phyloP scores from a whole-genome alignment of 208 protist species.

The Trypanosoma lewisi region DNA sequence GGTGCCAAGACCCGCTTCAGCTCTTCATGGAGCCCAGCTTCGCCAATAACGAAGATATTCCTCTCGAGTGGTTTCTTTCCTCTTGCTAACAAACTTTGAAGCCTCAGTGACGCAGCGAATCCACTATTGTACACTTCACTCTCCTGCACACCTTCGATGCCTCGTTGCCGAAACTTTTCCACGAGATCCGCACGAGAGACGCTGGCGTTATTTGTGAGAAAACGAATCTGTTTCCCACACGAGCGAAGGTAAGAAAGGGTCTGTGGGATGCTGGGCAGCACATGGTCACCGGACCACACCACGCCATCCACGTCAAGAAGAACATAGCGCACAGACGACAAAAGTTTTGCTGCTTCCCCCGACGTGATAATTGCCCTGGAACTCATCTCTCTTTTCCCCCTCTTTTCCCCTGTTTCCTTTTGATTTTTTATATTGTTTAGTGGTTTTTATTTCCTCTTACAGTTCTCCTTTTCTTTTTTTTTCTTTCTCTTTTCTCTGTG shows the following conservation, averaged over 20 bases:
- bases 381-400: neutral
- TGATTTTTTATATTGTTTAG: too few relatives aligned
- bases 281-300: constrained; percentile 47
- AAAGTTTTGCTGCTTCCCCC: constrained; percentile 27
- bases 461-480: neutral
- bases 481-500: neutral
- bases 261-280: constrained; percentile 45
- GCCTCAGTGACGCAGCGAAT: constrained; percentile 49
- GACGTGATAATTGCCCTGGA: constrained; percentile 5
- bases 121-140: constrained; percentile 70
- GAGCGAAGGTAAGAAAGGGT: constrained; percentile 54
- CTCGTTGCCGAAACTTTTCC: constrained; percentile 34
- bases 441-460: neutral
- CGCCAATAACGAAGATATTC: constrained; percentile 72
- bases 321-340: constrained; percentile 50
- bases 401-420: too few relatives aligned
- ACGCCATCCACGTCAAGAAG: constrained; percentile 78
- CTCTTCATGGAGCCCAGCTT: constrained; percentile 70
- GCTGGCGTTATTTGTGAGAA: constrained; percentile 75
- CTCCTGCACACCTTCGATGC: constrained; percentile 39
- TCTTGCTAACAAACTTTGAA: constrained; percentile 36
- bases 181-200: constrained; percentile 40
- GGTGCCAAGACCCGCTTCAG: constrained; percentile 52
- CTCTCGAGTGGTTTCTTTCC: constrained; percentile 38
- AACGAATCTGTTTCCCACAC: constrained; percentile 54